Evolutionary conservation across 805 yeast genomes (phyloP).

Genomic region (Teunomyces pallodes): DNA sequence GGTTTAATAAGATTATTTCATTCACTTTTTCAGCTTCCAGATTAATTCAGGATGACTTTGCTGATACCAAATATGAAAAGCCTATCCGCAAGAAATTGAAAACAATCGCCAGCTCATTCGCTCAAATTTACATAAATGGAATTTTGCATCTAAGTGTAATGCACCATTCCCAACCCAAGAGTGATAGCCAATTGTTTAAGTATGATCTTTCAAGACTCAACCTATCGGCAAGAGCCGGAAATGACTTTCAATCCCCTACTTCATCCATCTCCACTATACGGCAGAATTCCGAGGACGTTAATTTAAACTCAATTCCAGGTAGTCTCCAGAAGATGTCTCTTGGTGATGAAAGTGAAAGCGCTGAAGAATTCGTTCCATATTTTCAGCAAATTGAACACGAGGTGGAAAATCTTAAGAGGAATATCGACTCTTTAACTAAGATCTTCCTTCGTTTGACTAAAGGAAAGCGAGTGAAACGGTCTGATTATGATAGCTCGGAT

Average conservation of each 20-base stretch:
- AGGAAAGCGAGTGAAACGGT: conserved; percentile 27
- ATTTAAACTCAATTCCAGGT: not conserved
- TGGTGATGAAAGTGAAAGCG: conserved; percentile 4
- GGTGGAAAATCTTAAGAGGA: conserved; percentile 33
- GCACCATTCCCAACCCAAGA: conserved; percentile 24
- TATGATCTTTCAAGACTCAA: conserved; percentile 21
- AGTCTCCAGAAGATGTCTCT: conserved; percentile 3
- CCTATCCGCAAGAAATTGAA: conserved; percentile 50
- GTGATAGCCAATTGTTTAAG: conserved; percentile 27
- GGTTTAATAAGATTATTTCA: conserved; percentile 51
- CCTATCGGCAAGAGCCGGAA: conserved; percentile 5
- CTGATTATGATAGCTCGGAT: conserved; percentile 41
- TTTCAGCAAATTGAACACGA: conserved; percentile 40
- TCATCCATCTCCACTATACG: conserved; percentile 9
- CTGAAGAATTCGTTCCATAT: conserved; percentile 19
- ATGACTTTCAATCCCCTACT: not conserved
- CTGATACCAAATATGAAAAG: conserved; percentile 43
- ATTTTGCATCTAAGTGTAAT: conserved; percentile 52
- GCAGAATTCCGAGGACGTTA: conserved; percentile 4
- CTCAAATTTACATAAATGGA: conserved; percentile 66
- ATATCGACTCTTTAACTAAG: conserved; percentile 26
- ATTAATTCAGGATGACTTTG: conserved; percentile 50
- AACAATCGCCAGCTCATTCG: conserved; percentile 51
- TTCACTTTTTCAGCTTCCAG: conserved; percentile 55
- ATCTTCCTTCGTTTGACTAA: conserved; percentile 31